Evolutionary conservation across 2,329 filamentous ascomycete genomes (phyloP).

Genomic region (Cercospora brassicicola): DNA sequence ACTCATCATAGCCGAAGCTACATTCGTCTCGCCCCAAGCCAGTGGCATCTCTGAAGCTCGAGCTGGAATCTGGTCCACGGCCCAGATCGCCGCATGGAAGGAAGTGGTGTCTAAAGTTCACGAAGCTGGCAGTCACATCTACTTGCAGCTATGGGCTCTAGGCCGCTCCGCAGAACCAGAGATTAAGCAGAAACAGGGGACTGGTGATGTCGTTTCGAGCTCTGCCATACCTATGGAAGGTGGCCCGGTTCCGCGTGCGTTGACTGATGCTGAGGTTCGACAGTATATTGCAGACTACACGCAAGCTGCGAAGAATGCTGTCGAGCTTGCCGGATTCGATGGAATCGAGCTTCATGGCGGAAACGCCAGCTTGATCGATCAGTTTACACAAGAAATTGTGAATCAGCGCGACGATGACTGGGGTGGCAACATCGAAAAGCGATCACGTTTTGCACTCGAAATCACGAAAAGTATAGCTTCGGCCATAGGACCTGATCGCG

Average conservation of each 20-base stretch:
- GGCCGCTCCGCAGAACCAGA: conserved; percentile 49
- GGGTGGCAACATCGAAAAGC: conserved; percentile 52
- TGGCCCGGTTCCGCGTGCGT: conserved; percentile 37
- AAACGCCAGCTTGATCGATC: conserved; percentile 59
- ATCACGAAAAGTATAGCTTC: conserved; percentile 53
- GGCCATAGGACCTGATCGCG: conserved; percentile 54
- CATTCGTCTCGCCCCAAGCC: conserved; percentile 37
- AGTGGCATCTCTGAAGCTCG: conserved; percentile 30
- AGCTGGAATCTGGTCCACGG: conserved; percentile 35
- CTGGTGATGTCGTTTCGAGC: conserved; percentile 37
- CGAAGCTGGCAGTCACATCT: conserved; percentile 52
- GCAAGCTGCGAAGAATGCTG: conserved; percentile 47
- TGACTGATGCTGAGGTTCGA: conserved; percentile 41
- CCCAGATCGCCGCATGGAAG: conserved; percentile 54
- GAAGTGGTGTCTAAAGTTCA: conserved; percentile 54
- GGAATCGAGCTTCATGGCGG: conserved; percentile 57
- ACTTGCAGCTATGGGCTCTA: conserved; percentile 49
- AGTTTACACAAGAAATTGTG: conserved; percentile 62
- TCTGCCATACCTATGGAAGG: conserved; percentile 39
- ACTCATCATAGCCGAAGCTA: conserved; percentile 40
- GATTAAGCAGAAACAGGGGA: conserved; percentile 30
- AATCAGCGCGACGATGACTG: conserved; percentile 56
- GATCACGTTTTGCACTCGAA: conserved; percentile 55
- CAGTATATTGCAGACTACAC: conserved; percentile 43
- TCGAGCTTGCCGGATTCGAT: conserved; percentile 58